Evolutionary conservation across 1,284 basidiomycete species (phyloP), one percentile per base, ranked within the genome.

Genomic region (Ustilago trichophora): DNA sequence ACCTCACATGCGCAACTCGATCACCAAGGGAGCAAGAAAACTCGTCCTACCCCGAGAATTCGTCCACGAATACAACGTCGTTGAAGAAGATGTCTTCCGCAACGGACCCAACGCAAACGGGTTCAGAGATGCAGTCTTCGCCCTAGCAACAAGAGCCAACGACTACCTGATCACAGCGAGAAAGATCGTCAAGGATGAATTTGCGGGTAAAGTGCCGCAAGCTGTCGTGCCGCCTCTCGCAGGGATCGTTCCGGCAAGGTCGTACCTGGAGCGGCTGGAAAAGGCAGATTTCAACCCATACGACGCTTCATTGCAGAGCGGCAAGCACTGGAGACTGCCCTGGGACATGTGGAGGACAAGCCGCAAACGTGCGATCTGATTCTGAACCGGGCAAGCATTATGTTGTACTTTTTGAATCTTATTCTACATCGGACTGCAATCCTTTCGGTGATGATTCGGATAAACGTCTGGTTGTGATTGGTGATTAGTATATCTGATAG

Each of bases 71-170:
- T 88, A 93, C 76, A 86, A 87, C 8, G 88, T 96, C 11, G 87
- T 87, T 40, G 91, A 95, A 80, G 92, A 96, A 80, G 90, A 93
- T 22, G 88, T 96, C 10, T 89, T 93, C 80, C 85, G 90, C 27
- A 84, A 85, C 35, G 90, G 91, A 2, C 85, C 85, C 9, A 81
- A 84, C 16, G 90, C 90, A 38, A 80, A 84, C 40, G 88, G 87
- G 33, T 87, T 90, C 57, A 76, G 75, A 36, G 85, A 87, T 57
- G 92, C 92, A 0, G 89, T 92, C 29, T 96, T 89, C 79, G 90
- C 93, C 76, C 89, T 95, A 79, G 93, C 93, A 15, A 91, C 90
- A 10, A 83, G 91, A 16, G 93, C 92, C 33, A 93, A 95, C 83
- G 92, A 95, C 83, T 90, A 97, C 82, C 82, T 97, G 64, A 85